Evolutionary conservation across 441 rosid species (phyloP).

Genomic region (Pelargonium cotyledonis): DNA sequence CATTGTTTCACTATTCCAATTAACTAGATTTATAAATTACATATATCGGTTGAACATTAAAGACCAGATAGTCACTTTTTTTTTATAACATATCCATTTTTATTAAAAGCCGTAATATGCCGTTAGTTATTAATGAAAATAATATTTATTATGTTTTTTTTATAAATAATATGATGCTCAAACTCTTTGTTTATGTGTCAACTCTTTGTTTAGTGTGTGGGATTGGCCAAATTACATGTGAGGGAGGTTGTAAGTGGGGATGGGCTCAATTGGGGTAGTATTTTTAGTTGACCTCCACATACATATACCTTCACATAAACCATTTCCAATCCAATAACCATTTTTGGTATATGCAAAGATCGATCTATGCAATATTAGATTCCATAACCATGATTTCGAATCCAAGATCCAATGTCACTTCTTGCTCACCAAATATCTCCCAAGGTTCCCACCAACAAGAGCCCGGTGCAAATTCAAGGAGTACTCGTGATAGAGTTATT

Average conservation of each 20-base stretch:
- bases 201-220: background rate
- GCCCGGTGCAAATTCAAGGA: background rate
- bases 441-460: background rate
- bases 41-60: no score
- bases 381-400: background rate
- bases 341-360: no score
- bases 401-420: background rate
- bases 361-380: background rate
- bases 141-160: background rate
- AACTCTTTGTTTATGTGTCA: background rate
- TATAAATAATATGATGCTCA: no score
- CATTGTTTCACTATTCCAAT: no score
- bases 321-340: no score
- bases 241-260: slow-evolving; percentile 61
- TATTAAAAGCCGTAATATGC: background rate
- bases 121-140: background rate
- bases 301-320: background rate
- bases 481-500: no score
- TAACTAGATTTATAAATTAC: no score
- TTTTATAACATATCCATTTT: no score
- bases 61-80: no score
- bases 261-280: slow-evolving; percentile 13
- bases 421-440: background rate
- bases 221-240: slow-evolving; percentile 19
- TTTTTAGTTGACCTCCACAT: slow-evolving; percentile 47